A percentile compares a stretch with the other conserved stretches of the same genome.
These are phyloP conservation scores for Carex sylvatica DNA, from an alignment of 202 grass and related monocot species.

Conservation along the genomic window DNA sequence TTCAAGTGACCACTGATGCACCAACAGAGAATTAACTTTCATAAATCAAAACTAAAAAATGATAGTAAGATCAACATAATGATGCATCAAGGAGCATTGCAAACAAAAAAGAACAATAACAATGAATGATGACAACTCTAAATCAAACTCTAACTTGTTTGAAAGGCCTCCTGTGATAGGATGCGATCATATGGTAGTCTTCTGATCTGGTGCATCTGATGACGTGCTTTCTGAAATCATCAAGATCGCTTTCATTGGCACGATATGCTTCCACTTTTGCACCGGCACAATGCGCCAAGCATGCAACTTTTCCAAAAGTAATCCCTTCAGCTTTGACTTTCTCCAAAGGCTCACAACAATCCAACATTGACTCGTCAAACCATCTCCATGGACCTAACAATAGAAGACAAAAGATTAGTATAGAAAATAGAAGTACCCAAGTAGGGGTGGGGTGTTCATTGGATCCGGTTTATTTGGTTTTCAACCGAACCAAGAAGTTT, in stretches of 20 bases:
- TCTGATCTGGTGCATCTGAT: conserved; percentile 52
- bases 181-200: conserved; percentile 74
- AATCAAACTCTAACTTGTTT: conserved; percentile 42
- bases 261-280: conserved; percentile 75
- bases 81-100: not conserved
- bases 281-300: conserved; percentile 84
- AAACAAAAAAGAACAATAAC: conserved; percentile 6
- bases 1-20: not conserved
- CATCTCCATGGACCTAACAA: conserved; percentile 69
- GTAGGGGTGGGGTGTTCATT: no score
- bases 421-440: not conserved
- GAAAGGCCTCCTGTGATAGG: conserved; percentile 62
- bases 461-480: no score
- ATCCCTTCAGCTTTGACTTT: conserved; percentile 72
- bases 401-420: not conserved
- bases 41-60: not conserved
- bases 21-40: not conserved
- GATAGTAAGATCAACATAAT: not conserved
- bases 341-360: conserved; percentile 81
- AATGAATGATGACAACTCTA: not conserved
- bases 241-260: conserved; percentile 45
- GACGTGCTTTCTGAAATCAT: conserved; percentile 58
- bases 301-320: conserved; percentile 79
- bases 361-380: conserved; percentile 97
- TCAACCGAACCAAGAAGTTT: no score